Conservation (phyloP, 495 filamentous ascomycete species). For the Neurospora tetraspora region DNA sequence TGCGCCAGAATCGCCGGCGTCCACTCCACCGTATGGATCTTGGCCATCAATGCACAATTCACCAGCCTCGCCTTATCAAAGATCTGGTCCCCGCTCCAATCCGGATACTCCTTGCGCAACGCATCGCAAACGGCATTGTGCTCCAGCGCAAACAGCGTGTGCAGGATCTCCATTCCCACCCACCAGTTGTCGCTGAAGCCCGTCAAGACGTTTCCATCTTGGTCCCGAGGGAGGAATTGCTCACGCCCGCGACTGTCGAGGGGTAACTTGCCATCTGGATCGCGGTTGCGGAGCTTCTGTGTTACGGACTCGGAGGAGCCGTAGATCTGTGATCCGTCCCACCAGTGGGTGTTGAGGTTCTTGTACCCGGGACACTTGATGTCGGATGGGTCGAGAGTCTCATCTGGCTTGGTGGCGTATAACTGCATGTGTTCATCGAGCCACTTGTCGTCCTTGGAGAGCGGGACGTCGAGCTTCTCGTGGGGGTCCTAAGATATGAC, state of each 20-base stretch:
- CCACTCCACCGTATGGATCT: slow-evolving; percentile 40
- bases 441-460: slow-evolving; percentile 23
- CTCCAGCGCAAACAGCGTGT: slow-evolving; percentile 35
- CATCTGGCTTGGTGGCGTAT: slow-evolving; percentile 19
- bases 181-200: slow-evolving; percentile 38
- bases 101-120: slow-evolving; percentile 20
- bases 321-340: slow-evolving; percentile 37
- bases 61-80: slow-evolving; percentile 37
- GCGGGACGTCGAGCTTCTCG: slow-evolving; percentile 19
- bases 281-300: slow-evolving; percentile 16
- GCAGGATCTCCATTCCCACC: slow-evolving; percentile 32
- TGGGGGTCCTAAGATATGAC: not conserved
- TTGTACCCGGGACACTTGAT: slow-evolving; percentile 25
- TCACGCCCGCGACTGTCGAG: slow-evolving; percentile 14
- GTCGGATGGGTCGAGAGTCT: slow-evolving; percentile 21
- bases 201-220: slow-evolving; percentile 23
- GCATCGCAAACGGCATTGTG: slow-evolving; percentile 33
- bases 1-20: slow-evolving; percentile 35
- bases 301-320: slow-evolving; percentile 29
- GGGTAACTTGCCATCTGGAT: slow-evolving; percentile 25
- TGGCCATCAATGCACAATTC: slow-evolving; percentile 37
- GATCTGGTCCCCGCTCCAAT: slow-evolving; percentile 25
- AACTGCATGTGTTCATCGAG: slow-evolving; percentile 21
- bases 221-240: slow-evolving; percentile 27
- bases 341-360: slow-evolving; percentile 34